Percentiles rank a stretch among this genome's conserved stretches.
These are phyloP conservation scores for Nemania bipapillata DNA, from an alignment of 2,329 filamentous ascomycete genomes.

Conservation along the genomic window DNA sequence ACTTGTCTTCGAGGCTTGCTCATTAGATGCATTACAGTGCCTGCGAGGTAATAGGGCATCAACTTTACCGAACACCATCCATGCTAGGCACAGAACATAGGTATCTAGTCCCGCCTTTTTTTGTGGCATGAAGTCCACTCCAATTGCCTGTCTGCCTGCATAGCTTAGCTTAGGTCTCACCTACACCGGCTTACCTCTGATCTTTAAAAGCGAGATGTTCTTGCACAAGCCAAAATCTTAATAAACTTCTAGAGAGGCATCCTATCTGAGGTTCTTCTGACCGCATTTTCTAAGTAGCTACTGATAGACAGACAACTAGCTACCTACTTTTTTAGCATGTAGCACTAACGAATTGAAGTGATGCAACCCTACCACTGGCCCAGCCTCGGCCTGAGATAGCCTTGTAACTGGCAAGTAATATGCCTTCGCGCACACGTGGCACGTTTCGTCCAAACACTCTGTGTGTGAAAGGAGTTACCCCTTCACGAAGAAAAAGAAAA, in stretches of 20 bases:
- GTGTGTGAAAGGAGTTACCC: not conserved
- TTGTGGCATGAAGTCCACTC: not conserved
- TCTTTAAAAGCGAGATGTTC: too few species aligned
- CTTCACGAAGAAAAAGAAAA: not conserved
- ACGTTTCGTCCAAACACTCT: not conserved
- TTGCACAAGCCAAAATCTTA: not conserved
- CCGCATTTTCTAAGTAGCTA: constrained; percentile 13
- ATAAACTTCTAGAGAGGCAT: not conserved
- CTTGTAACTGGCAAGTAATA: constrained; percentile 1
- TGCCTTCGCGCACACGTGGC: not conserved
- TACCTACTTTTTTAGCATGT: constrained; percentile 7
- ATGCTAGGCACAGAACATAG: not conserved
- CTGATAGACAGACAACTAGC: constrained; percentile 1
- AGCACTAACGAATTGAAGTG: constrained; percentile 6
- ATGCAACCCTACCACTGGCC: constrained; percentile 4
- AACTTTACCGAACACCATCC: not conserved
- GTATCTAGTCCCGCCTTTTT: not conserved
- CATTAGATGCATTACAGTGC: too few species aligned
- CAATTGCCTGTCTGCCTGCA: too few species aligned
- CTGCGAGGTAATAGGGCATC: too few species aligned
- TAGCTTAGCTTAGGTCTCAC: not conserved
- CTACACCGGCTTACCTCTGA: too few species aligned
- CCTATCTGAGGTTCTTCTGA: not conserved
- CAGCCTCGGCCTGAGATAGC: constrained; percentile 17
- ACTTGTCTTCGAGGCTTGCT: not conserved